Base-by-base conservation (phyloP, 495 filamentous ascomycete genomes). In the Aspergillus biplanus region DNA sequence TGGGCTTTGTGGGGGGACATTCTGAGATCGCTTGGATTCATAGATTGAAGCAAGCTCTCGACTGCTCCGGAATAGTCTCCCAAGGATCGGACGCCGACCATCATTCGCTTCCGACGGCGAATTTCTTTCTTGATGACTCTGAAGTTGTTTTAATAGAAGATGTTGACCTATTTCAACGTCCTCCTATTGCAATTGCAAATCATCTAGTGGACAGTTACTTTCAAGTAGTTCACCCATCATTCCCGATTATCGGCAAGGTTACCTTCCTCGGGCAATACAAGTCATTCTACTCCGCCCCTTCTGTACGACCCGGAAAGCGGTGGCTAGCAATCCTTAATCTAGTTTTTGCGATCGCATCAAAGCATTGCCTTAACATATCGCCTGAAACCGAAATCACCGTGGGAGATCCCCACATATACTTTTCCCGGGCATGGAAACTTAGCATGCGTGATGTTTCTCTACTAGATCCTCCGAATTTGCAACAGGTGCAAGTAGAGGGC, bases 241-340 rank as follows among this genome's bases (percentile, higher is more conserved):
- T 89, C 50, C 88, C 88, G 0, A 83, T 90, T 15, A 71, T 90
- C 33, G 78, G 81, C 7, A 83, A 82, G 53, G 65, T 56, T 9
- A 68, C 74, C n/a, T 83, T 83, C 35, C 52, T 76, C 34, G 59
- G 60, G 33, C 81, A 84, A 57, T 80, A 76, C 63, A 74, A 69
- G 47, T 71, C 69, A 5, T 80, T 77, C 42, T 81, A 76, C 53
- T 61, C 69, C 42, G 69, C 71, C 33, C 57, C 71, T 9, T 72
- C 65, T 18, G 66, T 75, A 33, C 70, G 73, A 42, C 77, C 80
- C 18, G 75, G 78, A 2, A 77, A 73, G 16, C 74, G 80, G 52
- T 89, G 85, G 86, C 71, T 86, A 49, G 83, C 85, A 0, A 83
- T 85, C 16, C 64, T 89, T 21, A 89, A 91, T 69, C 63, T 89